These are phyloP conservation scores for Ophiocordyceps robertsii DNA, from an alignment of 2,329 filamentous ascomycete genomes.

Conservation along the genomic window DNA sequence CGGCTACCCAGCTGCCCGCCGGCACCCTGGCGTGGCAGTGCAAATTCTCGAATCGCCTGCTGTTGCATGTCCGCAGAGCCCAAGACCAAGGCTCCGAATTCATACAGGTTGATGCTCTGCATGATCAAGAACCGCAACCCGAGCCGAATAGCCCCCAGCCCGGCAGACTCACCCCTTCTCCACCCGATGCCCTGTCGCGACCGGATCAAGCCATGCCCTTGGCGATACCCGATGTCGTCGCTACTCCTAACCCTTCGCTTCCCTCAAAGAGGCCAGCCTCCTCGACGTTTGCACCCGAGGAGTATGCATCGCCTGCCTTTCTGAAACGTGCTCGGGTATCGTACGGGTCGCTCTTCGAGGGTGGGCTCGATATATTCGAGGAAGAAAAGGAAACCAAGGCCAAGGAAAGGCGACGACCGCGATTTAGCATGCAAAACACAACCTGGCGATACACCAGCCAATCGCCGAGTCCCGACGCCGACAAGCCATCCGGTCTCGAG, in stretches of 20 bases:
- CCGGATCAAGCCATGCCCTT: not conserved
- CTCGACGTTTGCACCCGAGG: slow-evolving; percentile 25
- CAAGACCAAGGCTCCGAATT: slow-evolving; percentile 32
- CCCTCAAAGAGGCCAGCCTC: slow-evolving; percentile 21
- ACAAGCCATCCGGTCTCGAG: slow-evolving; percentile 14
- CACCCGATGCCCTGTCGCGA: not conserved
- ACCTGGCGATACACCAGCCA: slow-evolving; percentile 64
- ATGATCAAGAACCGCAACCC: slow-evolving; percentile 6
- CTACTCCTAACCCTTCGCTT: slow-evolving; percentile 3
- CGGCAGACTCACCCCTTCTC: not conserved
- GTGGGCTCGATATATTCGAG: slow-evolving; percentile 54
- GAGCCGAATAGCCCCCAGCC: not conserved
- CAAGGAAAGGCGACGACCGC: slow-evolving; percentile 48
- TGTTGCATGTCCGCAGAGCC: slow-evolving; percentile 26
- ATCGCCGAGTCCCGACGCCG: slow-evolving; percentile 55
- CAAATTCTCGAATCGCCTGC: slow-evolving; percentile 35
- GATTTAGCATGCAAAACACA: slow-evolving; percentile 51
- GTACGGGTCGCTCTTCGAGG: slow-evolving; percentile 52
- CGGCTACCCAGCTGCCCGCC: slow-evolving; percentile 32
- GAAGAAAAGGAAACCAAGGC: slow-evolving; percentile 32
- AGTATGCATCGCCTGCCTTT: slow-evolving; percentile 71
- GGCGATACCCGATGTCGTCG: slow-evolving; percentile 1
- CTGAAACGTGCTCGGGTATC: slow-evolving; percentile 58
- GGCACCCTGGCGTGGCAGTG: slow-evolving; percentile 45
- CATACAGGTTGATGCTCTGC: slow-evolving; percentile 35